A percentile compares a stretch with the other conserved stretches of the same genome.
Conservation (phyloP, 345 rosid species). For the Lepidium didymum region DNA sequence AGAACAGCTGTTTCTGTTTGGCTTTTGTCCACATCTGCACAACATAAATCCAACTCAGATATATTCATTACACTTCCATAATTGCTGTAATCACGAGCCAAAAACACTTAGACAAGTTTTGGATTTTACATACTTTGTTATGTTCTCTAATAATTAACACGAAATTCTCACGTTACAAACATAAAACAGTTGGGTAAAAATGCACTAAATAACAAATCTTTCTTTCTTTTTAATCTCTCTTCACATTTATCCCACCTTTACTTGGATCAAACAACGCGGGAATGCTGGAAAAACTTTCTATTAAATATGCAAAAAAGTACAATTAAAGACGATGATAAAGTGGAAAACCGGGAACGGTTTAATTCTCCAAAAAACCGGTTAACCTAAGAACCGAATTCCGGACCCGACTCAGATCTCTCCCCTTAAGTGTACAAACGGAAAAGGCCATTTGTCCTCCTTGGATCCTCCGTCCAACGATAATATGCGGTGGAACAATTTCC, state of each 20-base stretch:
- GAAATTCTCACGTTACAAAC: too few species aligned
- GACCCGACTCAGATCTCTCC: constrained; percentile 22
- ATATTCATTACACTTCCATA: not conserved
- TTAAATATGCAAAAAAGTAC: not conserved
- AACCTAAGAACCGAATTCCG: constrained; percentile 27
- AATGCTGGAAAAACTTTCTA: not conserved
- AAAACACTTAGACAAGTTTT: not conserved
- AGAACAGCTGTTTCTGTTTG: constrained; percentile 14
- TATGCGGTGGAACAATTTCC: constrained; percentile 32
- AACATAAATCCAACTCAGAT: not conserved
- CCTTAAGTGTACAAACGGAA: constrained; percentile 24
- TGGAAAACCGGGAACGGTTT: constrained; percentile 5
- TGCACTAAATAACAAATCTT: not conserved
- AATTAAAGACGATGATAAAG: not conserved
- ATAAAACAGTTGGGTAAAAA: not conserved
- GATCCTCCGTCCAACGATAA: constrained; percentile 26
- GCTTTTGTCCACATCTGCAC: constrained; percentile 9
- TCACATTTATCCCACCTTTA: not conserved
- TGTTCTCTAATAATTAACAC: not conserved
- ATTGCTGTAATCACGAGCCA: not conserved
- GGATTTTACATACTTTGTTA: not conserved
- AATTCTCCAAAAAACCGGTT: constrained; percentile 29
- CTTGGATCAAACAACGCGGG: not conserved
- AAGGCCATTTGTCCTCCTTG: constrained; percentile 25
- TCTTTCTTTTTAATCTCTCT: not conserved